Evolutionary conservation across 306 rosid species (phyloP).

Genomic region (Corylus avellana): DNA sequence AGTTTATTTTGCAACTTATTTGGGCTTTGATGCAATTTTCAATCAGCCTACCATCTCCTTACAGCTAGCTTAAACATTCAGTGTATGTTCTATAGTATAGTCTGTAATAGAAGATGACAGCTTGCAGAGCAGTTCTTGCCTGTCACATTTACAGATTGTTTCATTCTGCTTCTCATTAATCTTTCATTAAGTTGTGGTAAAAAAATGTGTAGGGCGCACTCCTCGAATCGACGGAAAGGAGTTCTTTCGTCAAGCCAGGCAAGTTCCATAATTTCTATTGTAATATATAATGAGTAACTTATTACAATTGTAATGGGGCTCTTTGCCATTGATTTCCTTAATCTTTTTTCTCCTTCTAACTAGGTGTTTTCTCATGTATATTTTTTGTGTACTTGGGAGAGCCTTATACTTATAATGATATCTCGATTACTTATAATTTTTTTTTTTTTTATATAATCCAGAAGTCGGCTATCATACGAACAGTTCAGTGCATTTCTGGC

Average conservation of each 20-base stretch:
- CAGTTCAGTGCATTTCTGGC: slow-evolving; percentile 99
- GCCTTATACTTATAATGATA: no score
- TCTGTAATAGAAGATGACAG: background rate
- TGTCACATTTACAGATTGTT: background rate
- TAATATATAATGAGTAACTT: slow-evolving; percentile 12
- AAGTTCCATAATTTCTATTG: slow-evolving; percentile 22
- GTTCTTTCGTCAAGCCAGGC: slow-evolving; percentile 97
- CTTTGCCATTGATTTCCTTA: background rate
- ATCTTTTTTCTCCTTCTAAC: no score
- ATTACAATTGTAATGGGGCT: slow-evolving; percentile 24
- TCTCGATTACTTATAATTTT: slow-evolving; percentile 8
- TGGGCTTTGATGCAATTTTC: background rate
- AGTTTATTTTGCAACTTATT: background rate
- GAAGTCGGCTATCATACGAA: slow-evolving; percentile 97
- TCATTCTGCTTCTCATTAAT: slow-evolving; percentile 6
- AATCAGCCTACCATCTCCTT: background rate
- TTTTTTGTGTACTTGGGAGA: no score
- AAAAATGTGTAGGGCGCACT: slow-evolving; percentile 64
- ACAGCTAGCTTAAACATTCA: background rate
- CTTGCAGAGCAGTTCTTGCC: background rate
- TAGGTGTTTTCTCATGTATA: no score
- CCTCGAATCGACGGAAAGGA: slow-evolving; percentile 98
- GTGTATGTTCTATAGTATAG: background rate
- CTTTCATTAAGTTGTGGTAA: slow-evolving; percentile 7
- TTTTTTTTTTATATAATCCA: slow-evolving; percentile 35